Evolutionary conservation across 768 basidiomycete species (phyloP), one percentile per base, ranked within the genome.

Genomic region (Mycena amicta): DNA sequence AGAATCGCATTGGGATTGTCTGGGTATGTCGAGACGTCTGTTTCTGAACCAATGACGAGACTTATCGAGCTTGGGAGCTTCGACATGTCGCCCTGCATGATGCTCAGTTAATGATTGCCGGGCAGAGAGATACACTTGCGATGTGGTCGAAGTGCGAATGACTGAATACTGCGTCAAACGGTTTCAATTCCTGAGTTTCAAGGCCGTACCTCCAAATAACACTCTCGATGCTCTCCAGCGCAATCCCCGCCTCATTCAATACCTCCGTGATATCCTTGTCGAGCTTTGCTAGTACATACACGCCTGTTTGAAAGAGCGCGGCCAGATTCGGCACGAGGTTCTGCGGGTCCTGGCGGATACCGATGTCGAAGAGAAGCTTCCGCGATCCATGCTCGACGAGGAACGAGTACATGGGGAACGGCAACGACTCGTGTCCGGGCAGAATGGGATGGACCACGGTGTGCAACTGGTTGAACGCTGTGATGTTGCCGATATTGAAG

Each of bases 101-200:
- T 23, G 8, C 8, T 45, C 20, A 45, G 22, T 16, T 16, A 8
- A 8, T n/a, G 8, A 23, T 45, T 45, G 15, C 13, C 49, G 20
- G 28, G 12, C 8, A 6, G 5, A 50, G 26, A 16, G 16, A 13
- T 11, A 5, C 16, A 16, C 49, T 11, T 29, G 26, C 49, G 28
- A 28, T 50, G 26, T 50, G 49, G 49, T 50, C 49, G 26, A 50
- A 50, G 27, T 50, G 49, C 22, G 49, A 6, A 50, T 50, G 49
- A 46, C 45, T 46, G 45, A 46, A 23, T 13, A 37, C 18, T 8
- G 18, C 33, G 33, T 8, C 11, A 8, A 37, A 37, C 18, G 18
- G 33, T 8, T 18, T 37, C 8, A 37, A 18, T 18, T 8, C 33
- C 18, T 8, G 11, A 37, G 18, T n/a, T n/a, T n/a, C n/a, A 18